A percentile compares a stretch with the other conserved stretches of the same genome.
phyloP scores from a whole-genome alignment of 1,139 yeast species.

The Pneumocystis carinii region DNA sequence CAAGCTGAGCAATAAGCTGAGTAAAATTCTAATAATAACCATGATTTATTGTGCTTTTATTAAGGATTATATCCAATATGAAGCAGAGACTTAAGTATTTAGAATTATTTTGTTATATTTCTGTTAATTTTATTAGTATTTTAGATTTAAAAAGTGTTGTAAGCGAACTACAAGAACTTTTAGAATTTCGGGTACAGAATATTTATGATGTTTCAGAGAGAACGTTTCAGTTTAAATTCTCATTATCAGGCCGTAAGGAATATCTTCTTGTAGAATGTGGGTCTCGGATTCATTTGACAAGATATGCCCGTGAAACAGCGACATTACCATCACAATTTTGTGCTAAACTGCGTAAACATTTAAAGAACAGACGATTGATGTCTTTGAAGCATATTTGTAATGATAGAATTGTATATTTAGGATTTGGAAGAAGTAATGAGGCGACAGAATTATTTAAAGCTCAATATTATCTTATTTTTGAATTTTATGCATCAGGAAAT shows the following conservation, averaged over 20 bases:
- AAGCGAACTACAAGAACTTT: conserved; percentile 42
- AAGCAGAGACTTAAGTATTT: not conserved
- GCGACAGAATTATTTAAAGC: conserved; percentile 6
- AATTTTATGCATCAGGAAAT: conserved; percentile 91
- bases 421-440: conserved; percentile 53
- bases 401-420: conserved; percentile 66
- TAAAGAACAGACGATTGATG: conserved; percentile 65
- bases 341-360: conserved; percentile 67
- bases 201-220: conserved; percentile 65
- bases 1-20: too few relatives aligned
- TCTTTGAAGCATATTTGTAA: conserved; percentile 56
- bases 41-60: not conserved
- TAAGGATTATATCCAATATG: not conserved
- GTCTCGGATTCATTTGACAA: conserved; percentile 61
- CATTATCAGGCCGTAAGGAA: conserved; percentile 68
- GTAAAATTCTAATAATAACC: not conserved
- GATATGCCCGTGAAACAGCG: conserved; percentile 64
- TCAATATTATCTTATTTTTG: conserved; percentile 58
- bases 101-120: not conserved
- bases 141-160: conserved; percentile 26
- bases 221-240: conserved; percentile 66
- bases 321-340: conserved; percentile 76
- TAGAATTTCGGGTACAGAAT: conserved; percentile 62
- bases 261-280: conserved; percentile 75
- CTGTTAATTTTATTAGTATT: not conserved